phyloP scores from a whole-genome alignment of 148 eudicot genomes.

The Rhododendron mucronatum region DNA sequence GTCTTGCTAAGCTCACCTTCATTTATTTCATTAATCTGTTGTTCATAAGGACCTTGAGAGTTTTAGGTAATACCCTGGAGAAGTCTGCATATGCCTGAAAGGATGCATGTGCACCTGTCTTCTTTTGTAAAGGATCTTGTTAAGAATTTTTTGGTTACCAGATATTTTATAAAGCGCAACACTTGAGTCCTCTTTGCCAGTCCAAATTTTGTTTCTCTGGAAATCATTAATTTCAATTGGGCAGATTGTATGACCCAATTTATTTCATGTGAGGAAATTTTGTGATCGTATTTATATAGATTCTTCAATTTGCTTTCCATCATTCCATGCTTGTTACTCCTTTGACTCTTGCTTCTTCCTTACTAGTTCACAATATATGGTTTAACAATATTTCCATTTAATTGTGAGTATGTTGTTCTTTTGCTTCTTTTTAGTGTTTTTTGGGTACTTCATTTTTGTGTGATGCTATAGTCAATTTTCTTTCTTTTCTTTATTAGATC shows the following conservation, averaged over 20 bases:
- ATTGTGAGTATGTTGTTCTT: background rate
- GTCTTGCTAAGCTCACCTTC: background rate
- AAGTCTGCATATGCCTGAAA: background rate
- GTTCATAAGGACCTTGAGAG: background rate
- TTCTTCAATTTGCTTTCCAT: background rate
- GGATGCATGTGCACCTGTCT: background rate
- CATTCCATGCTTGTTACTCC: background rate
- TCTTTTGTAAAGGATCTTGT: background rate
- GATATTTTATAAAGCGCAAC: background rate
- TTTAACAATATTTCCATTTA: background rate
- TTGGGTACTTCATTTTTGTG: conserved; percentile 2
- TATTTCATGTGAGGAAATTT: background rate
- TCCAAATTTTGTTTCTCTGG: background rate
- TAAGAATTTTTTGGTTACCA: background rate
- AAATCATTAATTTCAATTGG: background rate
- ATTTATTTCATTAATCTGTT: background rate
- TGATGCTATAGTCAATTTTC: conserved; percentile 13
- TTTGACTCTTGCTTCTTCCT: background rate
- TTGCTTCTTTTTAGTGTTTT: background rate
- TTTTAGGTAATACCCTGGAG: background rate
- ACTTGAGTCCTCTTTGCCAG: background rate
- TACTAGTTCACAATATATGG: background rate
- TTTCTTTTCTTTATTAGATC: conserved; percentile 37
- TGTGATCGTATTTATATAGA: background rate
- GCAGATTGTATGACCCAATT: background rate